phyloP scores from a whole-genome alignment of 1,284 basidiomycete species.

The Pisolithus thermaeus region DNA sequence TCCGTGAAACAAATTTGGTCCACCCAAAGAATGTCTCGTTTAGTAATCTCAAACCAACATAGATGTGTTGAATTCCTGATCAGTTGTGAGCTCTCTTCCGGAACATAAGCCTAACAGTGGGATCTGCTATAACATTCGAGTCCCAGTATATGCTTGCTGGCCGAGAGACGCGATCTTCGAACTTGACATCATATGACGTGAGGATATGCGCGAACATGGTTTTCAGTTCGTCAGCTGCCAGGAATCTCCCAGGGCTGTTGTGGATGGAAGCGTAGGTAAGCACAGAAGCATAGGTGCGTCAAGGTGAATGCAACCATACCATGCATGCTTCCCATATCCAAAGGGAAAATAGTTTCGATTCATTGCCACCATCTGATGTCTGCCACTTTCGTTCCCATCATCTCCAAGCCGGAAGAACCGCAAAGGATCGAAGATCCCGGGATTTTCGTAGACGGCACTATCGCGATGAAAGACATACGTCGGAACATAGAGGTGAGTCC shows the following conservation, averaged over 20 bases:
- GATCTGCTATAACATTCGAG: background rate
- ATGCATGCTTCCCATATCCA: conserved; percentile 15
- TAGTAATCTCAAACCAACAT: too few species aligned
- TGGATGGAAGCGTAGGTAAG: background rate
- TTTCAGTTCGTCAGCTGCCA: background rate
- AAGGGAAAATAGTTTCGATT: conserved; percentile 14
- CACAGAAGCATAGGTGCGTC: background rate
- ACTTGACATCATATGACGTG: conserved; percentile 27
- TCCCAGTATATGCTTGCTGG: conserved; percentile 28
- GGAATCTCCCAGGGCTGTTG: conserved; percentile 8
- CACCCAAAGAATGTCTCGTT: too few species aligned
- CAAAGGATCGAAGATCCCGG: conserved; percentile 27
- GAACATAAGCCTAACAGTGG: background rate
- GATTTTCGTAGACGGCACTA: conserved; percentile 20
- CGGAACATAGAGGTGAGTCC: conserved; percentile 25
- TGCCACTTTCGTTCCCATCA: conserved; percentile 15
- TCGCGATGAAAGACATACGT: conserved; percentile 20
- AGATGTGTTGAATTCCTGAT: background rate
- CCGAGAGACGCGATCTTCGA: conserved; percentile 36
- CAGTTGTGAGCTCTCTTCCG: background rate
- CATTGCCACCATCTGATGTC: conserved; percentile 15
- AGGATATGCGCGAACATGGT: too few species aligned
- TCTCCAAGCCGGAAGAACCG: conserved; percentile 23
- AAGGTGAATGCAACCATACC: conserved; percentile 6
- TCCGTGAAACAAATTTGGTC: too few species aligned